These are phyloP conservation scores for Echinochloa phyllopogon DNA, from an alignment of 176 grass and related monocot species.

Conservation along the genomic window DNA sequence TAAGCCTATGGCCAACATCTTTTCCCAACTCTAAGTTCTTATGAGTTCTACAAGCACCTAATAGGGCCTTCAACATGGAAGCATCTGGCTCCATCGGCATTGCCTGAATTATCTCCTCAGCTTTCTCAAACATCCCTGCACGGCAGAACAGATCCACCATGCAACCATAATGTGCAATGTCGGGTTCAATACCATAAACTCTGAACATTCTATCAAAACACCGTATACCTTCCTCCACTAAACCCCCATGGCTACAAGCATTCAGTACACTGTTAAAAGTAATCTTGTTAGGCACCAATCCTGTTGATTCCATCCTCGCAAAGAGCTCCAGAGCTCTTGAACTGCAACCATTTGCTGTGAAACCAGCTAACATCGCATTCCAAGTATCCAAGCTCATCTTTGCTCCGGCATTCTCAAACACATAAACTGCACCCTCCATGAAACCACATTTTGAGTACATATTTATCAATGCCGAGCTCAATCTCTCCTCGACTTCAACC, in stretches of 20 bases:
- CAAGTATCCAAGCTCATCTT: conserved; percentile 52
- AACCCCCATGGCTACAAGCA: conserved; percentile 68
- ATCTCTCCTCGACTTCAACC: conserved; percentile 54
- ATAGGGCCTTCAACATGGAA: conserved; percentile 60
- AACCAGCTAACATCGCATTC: conserved; percentile 65
- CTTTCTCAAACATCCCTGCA: conserved; percentile 62
- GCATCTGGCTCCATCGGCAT: conserved; percentile 69
- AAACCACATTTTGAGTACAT: conserved; percentile 73
- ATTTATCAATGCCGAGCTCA: conserved; percentile 61
- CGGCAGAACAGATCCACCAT: conserved; percentile 72
- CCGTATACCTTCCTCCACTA: conserved; percentile 49
- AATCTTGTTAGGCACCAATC: conserved; percentile 56
- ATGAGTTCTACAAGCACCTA: conserved; percentile 74
- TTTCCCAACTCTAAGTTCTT: conserved; percentile 62
- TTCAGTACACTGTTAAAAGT: conserved; percentile 64
- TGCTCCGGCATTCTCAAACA: conserved; percentile 44
- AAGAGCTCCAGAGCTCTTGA: conserved; percentile 59
- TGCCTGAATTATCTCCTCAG: conserved; percentile 52
- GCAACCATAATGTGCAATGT: conserved; percentile 76
- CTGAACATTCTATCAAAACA: conserved; percentile 55
- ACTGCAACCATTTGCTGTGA: conserved; percentile 57
- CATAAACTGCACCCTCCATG: conserved; percentile 61
- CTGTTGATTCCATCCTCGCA: conserved; percentile 48
- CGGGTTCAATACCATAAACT: conserved; percentile 50
- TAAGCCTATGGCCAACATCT: conserved; percentile 59